Conservation (phyloP, 2,329 filamentous ascomycete species). For the Verticillium alfalfae region DNA sequence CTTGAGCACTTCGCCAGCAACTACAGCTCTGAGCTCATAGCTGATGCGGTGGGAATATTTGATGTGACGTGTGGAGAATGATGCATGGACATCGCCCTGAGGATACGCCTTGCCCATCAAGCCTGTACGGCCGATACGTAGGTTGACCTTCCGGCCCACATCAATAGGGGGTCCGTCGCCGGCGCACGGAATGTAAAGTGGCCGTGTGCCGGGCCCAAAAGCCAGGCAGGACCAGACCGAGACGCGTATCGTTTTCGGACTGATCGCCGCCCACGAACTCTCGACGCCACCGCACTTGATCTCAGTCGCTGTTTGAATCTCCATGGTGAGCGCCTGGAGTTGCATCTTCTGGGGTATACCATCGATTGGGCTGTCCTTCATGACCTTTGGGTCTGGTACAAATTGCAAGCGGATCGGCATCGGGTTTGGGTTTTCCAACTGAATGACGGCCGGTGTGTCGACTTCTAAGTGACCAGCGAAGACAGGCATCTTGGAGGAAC, state of each 20-base stretch:
- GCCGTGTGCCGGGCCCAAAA: neutral
- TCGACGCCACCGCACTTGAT: constrained; percentile 10
- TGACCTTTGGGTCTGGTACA: constrained; percentile 4
- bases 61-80: neutral
- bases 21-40: neutral
- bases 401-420: constrained; percentile 15
- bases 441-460: constrained; percentile 19
- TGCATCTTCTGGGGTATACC: constrained; percentile 8
- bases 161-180: neutral
- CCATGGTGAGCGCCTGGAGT: constrained; percentile 11
- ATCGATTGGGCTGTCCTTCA: constrained; percentile 10
- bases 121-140: neutral
- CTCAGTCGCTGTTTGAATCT: constrained; percentile 8
- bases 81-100: neutral
- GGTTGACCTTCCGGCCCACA: neutral
- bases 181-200: neutral
- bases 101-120: neutral
- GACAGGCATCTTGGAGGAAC: constrained; percentile 22
- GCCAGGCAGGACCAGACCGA: neutral
- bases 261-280: neutral
- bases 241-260: neutral
- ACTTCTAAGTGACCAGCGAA: constrained; percentile 20
- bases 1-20: neutral
- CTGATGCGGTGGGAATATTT: neutral
- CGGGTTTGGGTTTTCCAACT: constrained; percentile 17